phyloP scores from a whole-genome alignment of 2,329 filamentous ascomycete genomes.

The Colletotrichum eremochloae region DNA sequence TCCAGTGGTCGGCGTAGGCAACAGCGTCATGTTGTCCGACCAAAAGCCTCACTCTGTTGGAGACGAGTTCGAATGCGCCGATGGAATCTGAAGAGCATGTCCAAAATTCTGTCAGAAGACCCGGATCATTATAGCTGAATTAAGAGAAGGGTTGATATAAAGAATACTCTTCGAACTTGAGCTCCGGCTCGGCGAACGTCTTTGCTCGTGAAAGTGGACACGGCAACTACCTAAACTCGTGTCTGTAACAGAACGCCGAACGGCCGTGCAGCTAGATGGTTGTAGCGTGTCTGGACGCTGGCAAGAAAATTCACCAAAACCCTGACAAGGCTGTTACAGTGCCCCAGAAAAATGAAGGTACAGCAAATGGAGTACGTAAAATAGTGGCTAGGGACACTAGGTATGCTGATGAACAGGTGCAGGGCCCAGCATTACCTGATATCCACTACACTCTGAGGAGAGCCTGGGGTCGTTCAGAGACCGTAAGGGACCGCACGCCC shows the following conservation, averaged over 20 bases:
- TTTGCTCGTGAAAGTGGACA: not conserved
- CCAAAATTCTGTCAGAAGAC: not conserved
- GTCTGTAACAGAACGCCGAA: too few species aligned
- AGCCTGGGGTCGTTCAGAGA: not conserved
- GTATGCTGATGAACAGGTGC: constrained; percentile 15
- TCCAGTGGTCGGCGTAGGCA: not conserved
- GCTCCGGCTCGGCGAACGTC: not conserved
- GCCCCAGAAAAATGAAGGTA: not conserved
- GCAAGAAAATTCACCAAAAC: not conserved
- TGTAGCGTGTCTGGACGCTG: not conserved
- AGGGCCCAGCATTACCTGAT: constrained; percentile 25
- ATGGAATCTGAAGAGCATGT: not conserved
- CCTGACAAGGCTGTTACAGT: not conserved
- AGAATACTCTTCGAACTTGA: not conserved
- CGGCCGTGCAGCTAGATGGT: not conserved
- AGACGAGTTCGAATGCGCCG: constrained; percentile 21
- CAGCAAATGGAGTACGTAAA: too few species aligned
- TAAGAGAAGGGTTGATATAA: not conserved
- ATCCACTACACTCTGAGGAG: constrained; percentile 9
- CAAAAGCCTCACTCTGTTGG: constrained; percentile 11
- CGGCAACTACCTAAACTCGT: not conserved
- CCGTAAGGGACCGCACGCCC: constrained; percentile 28
- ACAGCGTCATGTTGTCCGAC: not conserved
- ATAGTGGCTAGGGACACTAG: constrained; percentile 3
- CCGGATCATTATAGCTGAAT: not conserved